These are phyloP conservation scores for Pterulicium gracile DNA, from an alignment of 1,284 basidiomycete species.

Conservation along the genomic window DNA sequence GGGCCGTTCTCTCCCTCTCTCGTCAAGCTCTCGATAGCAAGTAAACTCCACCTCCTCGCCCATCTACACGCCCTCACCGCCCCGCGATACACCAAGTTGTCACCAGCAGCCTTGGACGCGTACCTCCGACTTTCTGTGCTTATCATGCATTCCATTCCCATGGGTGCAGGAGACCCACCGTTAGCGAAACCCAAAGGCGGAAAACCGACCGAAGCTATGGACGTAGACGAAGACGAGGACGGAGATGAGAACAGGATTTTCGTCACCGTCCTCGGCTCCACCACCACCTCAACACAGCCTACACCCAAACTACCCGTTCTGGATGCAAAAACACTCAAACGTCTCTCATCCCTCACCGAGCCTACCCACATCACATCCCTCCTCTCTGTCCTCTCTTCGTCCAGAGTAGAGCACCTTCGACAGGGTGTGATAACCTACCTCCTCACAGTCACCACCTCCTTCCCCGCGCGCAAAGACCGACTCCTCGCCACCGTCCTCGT, in stretches of 20 bases:
- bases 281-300: slow-evolving; percentile 21
- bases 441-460: slow-evolving; percentile 40
- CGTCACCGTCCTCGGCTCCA: slow-evolving; percentile 29
- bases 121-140: slow-evolving; percentile 44
- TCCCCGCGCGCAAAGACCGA: slow-evolving; percentile 47
- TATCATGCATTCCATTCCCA: slow-evolving; percentile 44
- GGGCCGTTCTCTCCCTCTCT: no score
- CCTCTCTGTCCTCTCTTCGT: slow-evolving; percentile 25
- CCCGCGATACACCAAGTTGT: slow-evolving; percentile 39
- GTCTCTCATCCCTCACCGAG: slow-evolving; percentile 38
- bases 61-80: slow-evolving; percentile 54
- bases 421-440: slow-evolving; percentile 38
- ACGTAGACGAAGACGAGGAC: slow-evolving; percentile 7
- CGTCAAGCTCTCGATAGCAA: slow-evolving; percentile 15
- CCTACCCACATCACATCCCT: slow-evolving; percentile 41
- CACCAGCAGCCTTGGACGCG: slow-evolving; percentile 31
- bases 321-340: slow-evolving; percentile 45
- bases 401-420: slow-evolving; percentile 23
- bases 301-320: slow-evolving; percentile 25
- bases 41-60: slow-evolving; percentile 50
- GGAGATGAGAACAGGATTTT: slow-evolving; percentile 10
- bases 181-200: slow-evolving; percentile 14
- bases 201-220: slow-evolving; percentile 10
- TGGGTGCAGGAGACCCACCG: slow-evolving; percentile 37
- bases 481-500: slow-evolving; percentile 38